Percentiles rank a stretch among this genome's conserved stretches.
phyloP scores from a whole-genome alignment of 306 rosid species.

The Psophocarpus tetragonolobus region DNA sequence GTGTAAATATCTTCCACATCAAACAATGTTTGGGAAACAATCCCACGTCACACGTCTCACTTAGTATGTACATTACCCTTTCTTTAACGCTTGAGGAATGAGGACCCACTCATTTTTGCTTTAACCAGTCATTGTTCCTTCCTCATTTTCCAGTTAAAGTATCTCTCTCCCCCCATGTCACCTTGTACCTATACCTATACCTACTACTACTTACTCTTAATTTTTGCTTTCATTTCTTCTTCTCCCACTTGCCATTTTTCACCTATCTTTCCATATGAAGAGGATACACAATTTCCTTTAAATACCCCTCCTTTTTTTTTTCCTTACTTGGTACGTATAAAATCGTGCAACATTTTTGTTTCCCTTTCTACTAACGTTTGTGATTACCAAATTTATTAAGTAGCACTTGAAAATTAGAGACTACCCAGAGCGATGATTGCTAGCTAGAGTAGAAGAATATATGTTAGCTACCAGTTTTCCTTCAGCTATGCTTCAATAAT shows the following conservation, averaged over 20 bases:
- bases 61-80: neutral
- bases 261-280: slow-evolving; percentile 28
- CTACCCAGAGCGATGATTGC: neutral
- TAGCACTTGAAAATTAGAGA: neutral
- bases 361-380: slow-evolving; percentile 30
- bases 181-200: neutral
- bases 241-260: slow-evolving; percentile 27
- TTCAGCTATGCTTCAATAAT: slow-evolving; percentile 10
- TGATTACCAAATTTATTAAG: slow-evolving; percentile 17
- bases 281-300: slow-evolving; percentile 24
- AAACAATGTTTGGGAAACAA: slow-evolving; percentile 6
- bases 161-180: neutral
- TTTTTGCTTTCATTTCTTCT: neutral
- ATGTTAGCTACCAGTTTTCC: neutral
- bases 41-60: neutral
- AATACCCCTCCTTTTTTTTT: neutral
- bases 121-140: slow-evolving; percentile 19
- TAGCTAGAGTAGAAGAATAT: neutral
- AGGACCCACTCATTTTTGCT: slow-evolving; percentile 14
- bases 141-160: slow-evolving; percentile 32
- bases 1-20: slow-evolving; percentile 38
- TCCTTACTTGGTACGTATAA: slow-evolving; percentile 11
- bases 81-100: no score
- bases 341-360: slow-evolving; percentile 34
- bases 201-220: neutral